phyloP scores from a whole-genome alignment of 148 eudicot genomes.

The Camellia granthamiana region DNA sequence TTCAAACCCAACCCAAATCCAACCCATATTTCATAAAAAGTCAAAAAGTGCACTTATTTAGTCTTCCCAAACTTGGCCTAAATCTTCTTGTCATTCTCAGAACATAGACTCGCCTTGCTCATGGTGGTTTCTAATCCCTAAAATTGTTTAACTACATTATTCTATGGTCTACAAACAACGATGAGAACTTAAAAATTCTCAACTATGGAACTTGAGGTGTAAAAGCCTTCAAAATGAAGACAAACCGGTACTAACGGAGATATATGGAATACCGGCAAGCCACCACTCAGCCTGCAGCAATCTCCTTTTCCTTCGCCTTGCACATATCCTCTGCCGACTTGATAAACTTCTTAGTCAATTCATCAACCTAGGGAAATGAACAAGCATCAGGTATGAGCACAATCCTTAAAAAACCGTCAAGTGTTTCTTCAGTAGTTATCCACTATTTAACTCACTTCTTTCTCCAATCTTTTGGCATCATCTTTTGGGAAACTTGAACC shows the following conservation, averaged over 20 bases:
- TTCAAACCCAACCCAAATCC: too few species aligned
- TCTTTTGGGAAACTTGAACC: slow-evolving; percentile 68
- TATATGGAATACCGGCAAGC: neutral
- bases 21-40: too few species aligned
- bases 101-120: neutral
- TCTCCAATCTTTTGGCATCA: slow-evolving; percentile 79
- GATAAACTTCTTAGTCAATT: slow-evolving; percentile 28
- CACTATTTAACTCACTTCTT: slow-evolving; percentile 59
- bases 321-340: slow-evolving; percentile 33
- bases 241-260: neutral
- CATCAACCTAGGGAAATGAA: slow-evolving; percentile 25
- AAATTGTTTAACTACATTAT: neutral
- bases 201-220: neutral
- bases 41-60: too few species aligned
- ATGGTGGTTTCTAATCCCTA: neutral
- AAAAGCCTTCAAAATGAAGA: neutral
- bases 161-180: neutral
- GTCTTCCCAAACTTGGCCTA: too few species aligned
- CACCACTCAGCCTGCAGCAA: slow-evolving; percentile 15
- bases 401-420: neutral
- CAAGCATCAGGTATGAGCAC: slow-evolving; percentile 7
- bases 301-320: slow-evolving; percentile 34
- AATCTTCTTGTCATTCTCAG: neutral
- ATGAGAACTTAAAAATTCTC: neutral
- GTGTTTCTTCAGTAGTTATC: neutral